Percentiles rank a stretch among this genome's conserved stretches.
phyloP scores from a whole-genome alignment of 192 early-diverging fungal genomes.

The Kickxella alabastrina region DNA sequence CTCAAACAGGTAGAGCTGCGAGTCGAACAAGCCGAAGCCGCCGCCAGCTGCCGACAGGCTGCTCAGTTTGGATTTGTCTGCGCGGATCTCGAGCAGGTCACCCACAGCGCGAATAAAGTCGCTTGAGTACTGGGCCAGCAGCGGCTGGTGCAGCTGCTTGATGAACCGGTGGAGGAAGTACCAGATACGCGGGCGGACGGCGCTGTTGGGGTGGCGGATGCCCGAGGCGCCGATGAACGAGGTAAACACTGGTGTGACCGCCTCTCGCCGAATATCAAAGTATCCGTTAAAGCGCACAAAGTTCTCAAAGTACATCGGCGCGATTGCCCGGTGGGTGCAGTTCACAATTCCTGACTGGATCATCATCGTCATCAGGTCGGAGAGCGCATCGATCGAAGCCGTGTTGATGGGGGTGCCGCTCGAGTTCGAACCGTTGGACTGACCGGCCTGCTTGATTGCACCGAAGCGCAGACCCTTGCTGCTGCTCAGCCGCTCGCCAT shows the following conservation, averaged over 20 bases:
- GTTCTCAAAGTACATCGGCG: slow-evolving; percentile 43
- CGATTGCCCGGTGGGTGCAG: slow-evolving; percentile 34
- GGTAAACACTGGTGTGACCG: slow-evolving; percentile 26
- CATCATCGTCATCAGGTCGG: slow-evolving; percentile 46
- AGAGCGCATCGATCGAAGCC: slow-evolving; percentile 23
- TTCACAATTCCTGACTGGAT: slow-evolving; percentile 40
- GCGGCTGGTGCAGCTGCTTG: slow-evolving; percentile 54
- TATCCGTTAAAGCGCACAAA: slow-evolving; percentile 45
- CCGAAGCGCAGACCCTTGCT: slow-evolving; percentile 43
- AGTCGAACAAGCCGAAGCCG: slow-evolving; percentile 62
- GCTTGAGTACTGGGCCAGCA: slow-evolving; percentile 39
- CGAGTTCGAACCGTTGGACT: slow-evolving; percentile 12
- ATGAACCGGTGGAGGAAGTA: slow-evolving; percentile 86
- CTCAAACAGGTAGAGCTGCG: slow-evolving; percentile 88
- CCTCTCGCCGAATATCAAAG: slow-evolving; percentile 42
- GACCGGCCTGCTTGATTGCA: slow-evolving; percentile 16
- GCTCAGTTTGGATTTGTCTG: slow-evolving; percentile 50
- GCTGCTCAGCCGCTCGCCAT: slow-evolving; percentile 48
- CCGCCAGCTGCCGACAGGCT: neutral
- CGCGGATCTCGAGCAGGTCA: slow-evolving; percentile 70
- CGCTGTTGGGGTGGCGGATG: slow-evolving; percentile 65
- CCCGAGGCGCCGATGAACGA: slow-evolving; percentile 55
- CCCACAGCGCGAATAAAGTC: slow-evolving; percentile 49
- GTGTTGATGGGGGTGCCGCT: neutral
- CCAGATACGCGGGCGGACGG: slow-evolving; percentile 75